Evolutionary conservation across 257 asterid species (phyloP), one percentile per base, ranked within the genome.

Genomic region (Craterostigma plantagineum): DNA sequence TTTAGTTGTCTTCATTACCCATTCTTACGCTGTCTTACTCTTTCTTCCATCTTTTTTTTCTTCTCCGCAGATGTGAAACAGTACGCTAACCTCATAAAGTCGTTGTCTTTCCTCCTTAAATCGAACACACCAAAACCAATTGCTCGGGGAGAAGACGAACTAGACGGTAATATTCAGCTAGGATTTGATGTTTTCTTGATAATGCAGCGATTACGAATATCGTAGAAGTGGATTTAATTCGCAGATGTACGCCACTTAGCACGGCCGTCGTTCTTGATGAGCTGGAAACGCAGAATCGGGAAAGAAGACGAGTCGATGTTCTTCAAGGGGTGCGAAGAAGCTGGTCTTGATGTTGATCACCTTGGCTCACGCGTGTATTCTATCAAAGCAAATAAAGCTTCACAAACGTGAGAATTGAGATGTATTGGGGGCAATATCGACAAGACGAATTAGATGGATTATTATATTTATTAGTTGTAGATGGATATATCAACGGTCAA

Each of bases 231-330:
- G 12, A 12, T 35, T 34, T 16, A 27, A 1, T 3, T 33, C 23
- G 3, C 48, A 78, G 96, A 73, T 53, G 14, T 55, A 18, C 38
- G 57, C 38, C 47, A 41, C 12, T 62, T 71, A 42, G 38, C 64
- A 16, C 64, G 46, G 45, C 98, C 98, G 41, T 74, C 80, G n/a
- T 87, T 82, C 60, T 57, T 87, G 49, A 82, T 87, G 98, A 82
- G 97, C 50, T 87, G 98, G 93, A 71, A 90, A 43, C 90, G 98
- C 12, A 82, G 98, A 65, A 82, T 82, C 14, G 93, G 98, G 54
- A 87, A 72, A 63, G 98, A 82, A 43, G 98, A 87, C 0, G 95
- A 87, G 45, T 63, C 92, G 0, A 63, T 79, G 11, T 87, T 87
- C 75, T 87, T 87, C 49, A 61, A 50, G 0, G 95, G 98, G 33